These are phyloP conservation scores for Pouteria glomerata DNA, from an alignment of 148 eudicot species.

Conservation along the genomic window DNA sequence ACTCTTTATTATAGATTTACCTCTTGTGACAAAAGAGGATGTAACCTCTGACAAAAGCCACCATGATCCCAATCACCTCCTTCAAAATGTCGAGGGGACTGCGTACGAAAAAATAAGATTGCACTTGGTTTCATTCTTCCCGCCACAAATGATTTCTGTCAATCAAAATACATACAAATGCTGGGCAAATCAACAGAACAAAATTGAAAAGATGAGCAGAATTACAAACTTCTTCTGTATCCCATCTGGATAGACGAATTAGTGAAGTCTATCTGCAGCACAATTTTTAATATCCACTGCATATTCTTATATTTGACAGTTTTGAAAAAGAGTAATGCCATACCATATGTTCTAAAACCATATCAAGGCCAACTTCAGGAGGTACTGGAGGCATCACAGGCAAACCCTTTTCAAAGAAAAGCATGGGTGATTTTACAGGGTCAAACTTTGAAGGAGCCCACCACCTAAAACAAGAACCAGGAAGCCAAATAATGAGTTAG, in stretches of 20 bases:
- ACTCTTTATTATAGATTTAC: constrained; percentile 22
- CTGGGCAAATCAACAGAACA: constrained; percentile 1
- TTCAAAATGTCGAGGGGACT: constrained; percentile 97
- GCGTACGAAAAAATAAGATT: constrained; percentile 61
- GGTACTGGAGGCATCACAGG: constrained; percentile 62
- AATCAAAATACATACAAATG: not conserved
- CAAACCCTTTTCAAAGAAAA: constrained; percentile 64
- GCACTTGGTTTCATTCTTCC: constrained; percentile 45
- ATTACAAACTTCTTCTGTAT: not conserved
- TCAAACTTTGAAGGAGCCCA: constrained; percentile 82
- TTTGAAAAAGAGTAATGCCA: constrained; percentile 9
- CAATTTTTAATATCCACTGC: not conserved
- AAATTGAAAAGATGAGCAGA: not conserved
- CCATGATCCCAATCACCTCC: constrained; percentile 98
- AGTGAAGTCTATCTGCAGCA: too few relatives aligned
- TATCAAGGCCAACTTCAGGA: constrained; percentile 76
- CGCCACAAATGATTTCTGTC: constrained; percentile 58
- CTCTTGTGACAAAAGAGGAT: constrained; percentile 55
- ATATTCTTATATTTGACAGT: not conserved
- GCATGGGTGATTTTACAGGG: constrained; percentile 89
- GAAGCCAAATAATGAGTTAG: not conserved
- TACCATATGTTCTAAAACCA: constrained; percentile 76
- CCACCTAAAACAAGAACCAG: constrained; percentile 58
- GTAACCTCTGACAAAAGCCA: constrained; percentile 71
- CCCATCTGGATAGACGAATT: too few relatives aligned